phyloP scores from a whole-genome alignment of 1,284 basidiomycete species.

The Mycocalia duriaeana region DNA sequence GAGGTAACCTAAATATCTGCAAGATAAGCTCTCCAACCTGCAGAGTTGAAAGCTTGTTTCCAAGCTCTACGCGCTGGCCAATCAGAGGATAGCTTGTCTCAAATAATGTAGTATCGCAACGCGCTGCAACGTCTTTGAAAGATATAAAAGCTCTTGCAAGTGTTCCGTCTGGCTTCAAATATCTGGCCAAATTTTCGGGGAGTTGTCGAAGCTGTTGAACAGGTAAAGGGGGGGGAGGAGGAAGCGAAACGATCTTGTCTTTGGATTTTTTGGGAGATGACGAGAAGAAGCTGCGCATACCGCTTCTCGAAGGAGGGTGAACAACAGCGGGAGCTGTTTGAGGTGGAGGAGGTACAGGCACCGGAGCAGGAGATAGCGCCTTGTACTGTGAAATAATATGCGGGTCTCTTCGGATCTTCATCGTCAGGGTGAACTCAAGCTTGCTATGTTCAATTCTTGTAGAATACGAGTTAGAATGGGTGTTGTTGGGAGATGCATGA shows the following conservation, averaged over 20 bases:
- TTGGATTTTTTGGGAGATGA: constrained; percentile 72
- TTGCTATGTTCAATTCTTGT: constrained; percentile 80
- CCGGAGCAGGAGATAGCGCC: constrained; percentile 40
- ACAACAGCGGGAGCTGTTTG: constrained; percentile 36
- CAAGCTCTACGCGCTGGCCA: constrained; percentile 61
- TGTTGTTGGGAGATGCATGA: background rate
- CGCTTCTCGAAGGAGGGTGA: constrained; percentile 48
- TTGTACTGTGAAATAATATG: constrained; percentile 77
- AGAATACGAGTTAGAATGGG: constrained; percentile 3
- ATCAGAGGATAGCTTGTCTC: constrained; percentile 84
- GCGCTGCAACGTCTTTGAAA: constrained; percentile 78
- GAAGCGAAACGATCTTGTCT: constrained; percentile 34
- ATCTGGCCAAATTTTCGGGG: constrained; percentile 74
- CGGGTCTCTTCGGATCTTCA: constrained; percentile 80
- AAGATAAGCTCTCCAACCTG: constrained; percentile 78
- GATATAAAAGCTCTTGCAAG: constrained; percentile 79
- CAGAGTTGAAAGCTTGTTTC: constrained; percentile 50
- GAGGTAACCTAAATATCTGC: constrained; percentile 86
- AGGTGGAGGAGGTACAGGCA: constrained; percentile 37
- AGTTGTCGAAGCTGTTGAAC: constrained; percentile 32
- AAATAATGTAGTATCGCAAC: constrained; percentile 79
- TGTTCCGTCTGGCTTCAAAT: constrained; percentile 76
- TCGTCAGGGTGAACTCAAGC: constrained; percentile 83
- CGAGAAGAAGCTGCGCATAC: constrained; percentile 72
- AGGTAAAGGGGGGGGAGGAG: constrained; percentile 33